phyloP scores from a whole-genome alignment of 768 basidiomycete genomes.

The Mycena leptocephala region DNA sequence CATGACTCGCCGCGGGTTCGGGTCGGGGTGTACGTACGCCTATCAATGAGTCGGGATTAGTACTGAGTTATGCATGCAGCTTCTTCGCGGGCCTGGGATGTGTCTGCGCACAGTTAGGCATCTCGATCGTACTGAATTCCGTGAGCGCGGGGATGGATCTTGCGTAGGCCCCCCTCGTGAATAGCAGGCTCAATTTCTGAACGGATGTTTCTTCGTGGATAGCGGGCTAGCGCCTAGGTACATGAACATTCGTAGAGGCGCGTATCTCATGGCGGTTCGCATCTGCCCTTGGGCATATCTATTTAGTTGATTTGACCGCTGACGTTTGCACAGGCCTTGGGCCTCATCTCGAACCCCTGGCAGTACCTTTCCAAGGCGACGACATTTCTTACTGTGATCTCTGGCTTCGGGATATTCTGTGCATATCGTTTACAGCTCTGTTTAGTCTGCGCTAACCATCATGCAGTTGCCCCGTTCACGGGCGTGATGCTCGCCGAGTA shows the following conservation, averaged over 20 bases:
- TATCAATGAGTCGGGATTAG: constrained; percentile 18
- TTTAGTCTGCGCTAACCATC: constrained; percentile 15
- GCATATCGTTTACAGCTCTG: constrained; percentile 16
- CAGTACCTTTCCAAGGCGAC: constrained; percentile 19
- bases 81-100: constrained; percentile 41
- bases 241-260: constrained; percentile 12
- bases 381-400: constrained; percentile 21
- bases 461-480: constrained; percentile 19
- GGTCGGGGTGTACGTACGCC: constrained; percentile 14
- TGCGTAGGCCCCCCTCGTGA: constrained; percentile 25
- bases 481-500: constrained; percentile 21
- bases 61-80: constrained; percentile 18
- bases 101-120: constrained; percentile 36
- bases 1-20: constrained; percentile 18
- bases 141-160: constrained; percentile 41
- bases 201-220: constrained; percentile 20
- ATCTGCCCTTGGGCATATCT: constrained; percentile 25
- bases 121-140: constrained; percentile 39
- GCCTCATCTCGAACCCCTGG: constrained; percentile 23
- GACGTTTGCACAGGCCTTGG: constrained; percentile 18
- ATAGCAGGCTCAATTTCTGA: constrained; percentile 26
- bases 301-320: constrained; percentile 34
- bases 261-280: constrained; percentile 19
- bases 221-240: constrained; percentile 20
- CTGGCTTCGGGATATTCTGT: constrained; percentile 21